A percentile compares a stretch with the other conserved stretches of the same genome.
These are phyloP conservation scores for Cornus florida DNA, from an alignment of 148 eudicot genomes.

Conservation along the genomic window DNA sequence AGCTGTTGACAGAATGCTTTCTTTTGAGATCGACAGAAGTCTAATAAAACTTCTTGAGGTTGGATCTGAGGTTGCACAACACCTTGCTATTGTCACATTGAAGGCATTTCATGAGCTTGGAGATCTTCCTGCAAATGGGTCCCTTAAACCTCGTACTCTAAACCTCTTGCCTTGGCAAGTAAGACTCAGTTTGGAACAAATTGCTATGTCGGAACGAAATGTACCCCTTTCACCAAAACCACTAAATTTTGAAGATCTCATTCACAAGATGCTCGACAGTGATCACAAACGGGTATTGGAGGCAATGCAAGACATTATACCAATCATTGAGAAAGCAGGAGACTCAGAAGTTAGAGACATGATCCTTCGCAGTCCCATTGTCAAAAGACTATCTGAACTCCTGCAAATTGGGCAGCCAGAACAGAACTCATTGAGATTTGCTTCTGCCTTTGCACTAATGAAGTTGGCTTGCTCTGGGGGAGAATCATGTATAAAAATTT, in stretches of 20 bases:
- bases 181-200: constrained; percentile 10
- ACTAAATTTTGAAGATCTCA: constrained; percentile 8
- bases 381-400: constrained; percentile 9
- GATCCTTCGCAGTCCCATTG: constrained; percentile 10
- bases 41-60: constrained; percentile 13
- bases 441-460: constrained; percentile 15
- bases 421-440: constrained; percentile 7
- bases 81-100: constrained; percentile 10
- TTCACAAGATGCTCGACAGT: constrained; percentile 1
- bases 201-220: constrained; percentile 5
- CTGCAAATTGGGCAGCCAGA: constrained; percentile 1
- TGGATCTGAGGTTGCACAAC: constrained; percentile 13
- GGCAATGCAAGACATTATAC: constrained; percentile 18
- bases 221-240: not conserved
- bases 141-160: not conserved
- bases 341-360: constrained; percentile 3
- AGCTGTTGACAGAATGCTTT: constrained; percentile 13
- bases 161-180: constrained; percentile 16
- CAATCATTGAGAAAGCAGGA: constrained; percentile 12
- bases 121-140: constrained; percentile 9
- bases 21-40: constrained; percentile 3
- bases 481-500: constrained; percentile 9
- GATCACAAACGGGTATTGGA: constrained; percentile 2
- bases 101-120: constrained; percentile 17
- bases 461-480: constrained; percentile 13